Conservation (phyloP, 225 moss, liverwort and hornwort genomes). For the Anthoceros angustus region DNA sequence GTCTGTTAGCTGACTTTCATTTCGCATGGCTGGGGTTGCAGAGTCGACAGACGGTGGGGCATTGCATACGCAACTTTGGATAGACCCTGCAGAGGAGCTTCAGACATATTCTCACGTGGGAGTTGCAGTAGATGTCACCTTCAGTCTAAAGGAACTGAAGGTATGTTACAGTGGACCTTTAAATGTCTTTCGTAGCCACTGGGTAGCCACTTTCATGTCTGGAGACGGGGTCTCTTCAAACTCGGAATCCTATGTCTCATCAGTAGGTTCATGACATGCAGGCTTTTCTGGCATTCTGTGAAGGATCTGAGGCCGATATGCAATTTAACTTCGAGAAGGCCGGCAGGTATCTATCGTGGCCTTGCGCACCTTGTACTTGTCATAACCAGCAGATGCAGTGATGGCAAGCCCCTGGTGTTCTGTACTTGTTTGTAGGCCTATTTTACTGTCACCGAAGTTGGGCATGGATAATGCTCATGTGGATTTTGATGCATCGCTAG, state of each 20-base stretch:
- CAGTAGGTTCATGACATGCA: slow-evolving; percentile 11
- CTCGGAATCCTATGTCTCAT: neutral
- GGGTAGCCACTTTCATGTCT: neutral
- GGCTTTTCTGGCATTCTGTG: slow-evolving; percentile 94
- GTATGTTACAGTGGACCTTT: slow-evolving; percentile 15
- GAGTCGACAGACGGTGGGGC: slow-evolving; percentile 57
- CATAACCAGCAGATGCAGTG: neutral
- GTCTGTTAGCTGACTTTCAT: neutral
- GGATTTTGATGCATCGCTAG: slow-evolving; percentile 89
- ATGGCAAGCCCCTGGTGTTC: neutral
- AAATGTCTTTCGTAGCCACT: neutral
- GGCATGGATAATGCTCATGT: slow-evolving; percentile 81
- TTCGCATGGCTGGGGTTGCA: slow-evolving; percentile 16
- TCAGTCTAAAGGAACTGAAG: slow-evolving; percentile 87
- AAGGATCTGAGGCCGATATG: slow-evolving; percentile 88
- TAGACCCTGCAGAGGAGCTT: slow-evolving; percentile 90
- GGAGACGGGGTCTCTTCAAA: neutral
- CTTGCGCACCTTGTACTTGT: neutral
- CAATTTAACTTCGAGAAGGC: slow-evolving; percentile 88
- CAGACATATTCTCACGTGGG: slow-evolving; percentile 71
- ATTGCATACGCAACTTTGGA: slow-evolving; percentile 96
- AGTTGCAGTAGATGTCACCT: slow-evolving; percentile 75
- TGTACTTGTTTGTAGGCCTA: slow-evolving; percentile 35
- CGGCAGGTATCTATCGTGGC: slow-evolving; percentile 54
- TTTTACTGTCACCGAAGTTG: slow-evolving; percentile 84